A percentile compares a stretch with the other conserved stretches of the same genome.
Evolutionary conservation across 2,329 filamentous ascomycete genomes (phyloP).

Genomic region (Diaporthe capsici): DNA sequence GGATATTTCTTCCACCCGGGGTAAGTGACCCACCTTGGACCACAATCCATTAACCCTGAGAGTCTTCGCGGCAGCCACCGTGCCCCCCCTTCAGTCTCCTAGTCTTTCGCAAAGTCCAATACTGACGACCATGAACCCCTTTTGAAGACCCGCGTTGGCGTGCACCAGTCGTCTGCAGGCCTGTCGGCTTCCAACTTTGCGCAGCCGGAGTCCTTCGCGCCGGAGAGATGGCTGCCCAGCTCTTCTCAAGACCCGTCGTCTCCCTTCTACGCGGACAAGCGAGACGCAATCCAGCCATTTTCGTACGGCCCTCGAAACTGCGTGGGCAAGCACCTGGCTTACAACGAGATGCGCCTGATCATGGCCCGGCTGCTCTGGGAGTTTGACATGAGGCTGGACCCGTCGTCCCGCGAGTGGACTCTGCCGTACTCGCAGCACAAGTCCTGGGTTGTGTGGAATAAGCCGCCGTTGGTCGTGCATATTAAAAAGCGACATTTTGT

Average conservation of each 20-base stretch:
- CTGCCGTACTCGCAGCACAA: constrained; percentile 28
- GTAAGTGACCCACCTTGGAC: neutral
- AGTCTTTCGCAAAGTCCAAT: constrained; percentile 15
- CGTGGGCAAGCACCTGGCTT: constrained; percentile 43
- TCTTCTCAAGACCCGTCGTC: constrained; percentile 11
- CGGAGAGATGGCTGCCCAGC: constrained; percentile 50
- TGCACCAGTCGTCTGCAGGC: constrained; percentile 44
- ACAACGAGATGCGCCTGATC: constrained; percentile 45
- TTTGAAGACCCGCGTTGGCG: constrained; percentile 53
- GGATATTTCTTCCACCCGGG: neutral
- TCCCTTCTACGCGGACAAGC: constrained; percentile 39
- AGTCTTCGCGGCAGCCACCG: too few species aligned
- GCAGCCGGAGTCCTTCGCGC: constrained; percentile 47
- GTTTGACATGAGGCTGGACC: constrained; percentile 46
- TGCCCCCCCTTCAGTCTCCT: too few species aligned
- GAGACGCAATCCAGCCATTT: constrained; percentile 39
- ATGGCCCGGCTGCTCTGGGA: constrained; percentile 45
- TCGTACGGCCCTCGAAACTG: constrained; percentile 37
- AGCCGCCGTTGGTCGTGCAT: constrained; percentile 41
- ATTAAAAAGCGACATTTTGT: constrained; percentile 32
- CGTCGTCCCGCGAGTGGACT: constrained; percentile 39
- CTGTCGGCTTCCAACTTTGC: constrained; percentile 48
- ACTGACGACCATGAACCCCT: constrained; percentile 41
- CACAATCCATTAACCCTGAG: neutral
- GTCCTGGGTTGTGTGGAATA: constrained; percentile 42